Evolutionary conservation across 2,329 filamentous ascomycete species (phyloP), one percentile per base, ranked within the genome.

Genomic region (Raffaelea ambrosiae): DNA sequence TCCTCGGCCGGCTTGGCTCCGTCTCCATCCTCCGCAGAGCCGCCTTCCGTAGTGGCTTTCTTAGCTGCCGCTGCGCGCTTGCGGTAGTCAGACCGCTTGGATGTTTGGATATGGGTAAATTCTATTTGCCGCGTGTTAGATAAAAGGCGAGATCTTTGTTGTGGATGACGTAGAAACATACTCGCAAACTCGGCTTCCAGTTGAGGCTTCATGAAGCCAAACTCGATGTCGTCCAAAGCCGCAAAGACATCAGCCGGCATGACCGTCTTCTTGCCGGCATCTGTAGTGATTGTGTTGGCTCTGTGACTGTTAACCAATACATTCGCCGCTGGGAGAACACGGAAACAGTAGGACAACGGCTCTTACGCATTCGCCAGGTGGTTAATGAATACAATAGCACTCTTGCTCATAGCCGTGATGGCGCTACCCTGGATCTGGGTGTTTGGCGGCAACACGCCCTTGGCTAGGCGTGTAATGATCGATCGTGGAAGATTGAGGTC

Each of bases 391-490:
- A 93, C 82, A 1, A 85, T 90, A 8, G 87, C 84, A 64, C 84
- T 86, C 67, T 90, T 90, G 55, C 79, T 84, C 69, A 93, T 76
- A 10, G 86, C 87, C 45, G 88, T 67, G 47, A 90, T 77, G 39
- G 87, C 87, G 67, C 89, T 88, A 59, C 83, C 86, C 62, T 91
- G 86, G 43, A 91, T 86, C 65, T 88, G 84, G 5, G 86, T 90
- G 61, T 89, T 89, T 5, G 85, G 74, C 1, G 87, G 86, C 5
- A 93, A 70, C 5, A 88, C 85, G 38, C 85, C 84, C 67, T 91
- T 91, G 38, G 86, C 84, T 31, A 93, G 73, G 47, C 86, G 76
- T 46, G 84, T 85, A 55, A 91, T 83, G 66, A 91, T 88, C 7
- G 85, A 88, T 60, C 87, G 88, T 29, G 87, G 87, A 14, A 93